phyloP scores from a whole-genome alignment of 176 grass and related monocot species.

The Microstegium vimineum region DNA sequence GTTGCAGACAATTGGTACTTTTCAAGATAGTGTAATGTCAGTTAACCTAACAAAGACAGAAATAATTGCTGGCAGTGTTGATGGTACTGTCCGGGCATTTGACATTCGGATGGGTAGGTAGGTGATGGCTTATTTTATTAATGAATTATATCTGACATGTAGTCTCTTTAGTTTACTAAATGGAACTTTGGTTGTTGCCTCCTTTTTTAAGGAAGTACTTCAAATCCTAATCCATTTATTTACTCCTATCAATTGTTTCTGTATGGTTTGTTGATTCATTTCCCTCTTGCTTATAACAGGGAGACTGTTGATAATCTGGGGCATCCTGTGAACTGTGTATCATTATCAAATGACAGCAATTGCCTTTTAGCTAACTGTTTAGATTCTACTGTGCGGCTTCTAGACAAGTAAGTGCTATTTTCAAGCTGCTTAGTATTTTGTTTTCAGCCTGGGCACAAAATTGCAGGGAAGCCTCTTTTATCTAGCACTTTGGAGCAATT shows the following conservation, averaged over 20 bases:
- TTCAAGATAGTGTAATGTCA: conserved; percentile 99
- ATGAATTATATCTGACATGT: not conserved
- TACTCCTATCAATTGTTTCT: conserved; percentile 4
- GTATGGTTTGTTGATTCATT: conserved; percentile 1
- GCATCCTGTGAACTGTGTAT: conserved; percentile 86
- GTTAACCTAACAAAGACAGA: conserved; percentile 77
- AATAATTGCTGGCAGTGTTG: conserved; percentile 94
- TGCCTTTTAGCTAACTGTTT: conserved; percentile 91
- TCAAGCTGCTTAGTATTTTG: not conserved
- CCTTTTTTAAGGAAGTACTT: not conserved
- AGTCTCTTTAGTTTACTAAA: not conserved
- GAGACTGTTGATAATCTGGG: conserved; percentile 81
- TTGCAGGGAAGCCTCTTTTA: not conserved
- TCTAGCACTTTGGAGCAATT: not conserved
- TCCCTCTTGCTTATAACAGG: conserved; percentile 41
- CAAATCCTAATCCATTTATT: too few species aligned
- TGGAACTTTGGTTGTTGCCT: not conserved
- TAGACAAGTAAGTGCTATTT: conserved; percentile 73
- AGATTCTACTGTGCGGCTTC: conserved; percentile 86
- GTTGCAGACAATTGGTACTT: conserved; percentile 79
- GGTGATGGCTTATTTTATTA: not conserved
- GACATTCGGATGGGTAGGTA: conserved; percentile 97
- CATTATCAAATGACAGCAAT: conserved; percentile 89
- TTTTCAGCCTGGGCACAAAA: not conserved
- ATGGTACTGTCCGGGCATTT: conserved; percentile 87